Percentiles rank a stretch among this genome's conserved stretches.
These are phyloP conservation scores for Tephrocybe rancida DNA, from an alignment of 768 basidiomycete species.

Conservation along the genomic window DNA sequence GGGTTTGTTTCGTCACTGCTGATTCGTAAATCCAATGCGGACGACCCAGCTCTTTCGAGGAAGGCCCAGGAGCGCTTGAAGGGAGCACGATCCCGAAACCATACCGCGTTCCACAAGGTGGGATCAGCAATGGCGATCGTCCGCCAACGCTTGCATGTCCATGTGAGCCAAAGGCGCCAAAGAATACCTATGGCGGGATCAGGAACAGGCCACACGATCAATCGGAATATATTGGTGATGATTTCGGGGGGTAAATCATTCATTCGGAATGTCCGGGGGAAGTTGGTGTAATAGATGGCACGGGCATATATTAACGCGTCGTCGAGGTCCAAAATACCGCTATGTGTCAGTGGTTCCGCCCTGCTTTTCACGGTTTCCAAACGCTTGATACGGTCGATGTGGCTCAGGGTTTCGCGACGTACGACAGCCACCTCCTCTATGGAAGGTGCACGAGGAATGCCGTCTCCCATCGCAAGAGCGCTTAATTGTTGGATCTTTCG, in stretches of 20 bases:
- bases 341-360: not conserved
- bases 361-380: conserved; percentile 12
- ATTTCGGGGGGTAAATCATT: conserved; percentile 70
- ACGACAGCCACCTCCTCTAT: conserved; percentile 14
- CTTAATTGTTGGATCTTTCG: conserved; percentile 5
- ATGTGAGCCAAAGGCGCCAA: conserved; percentile 53
- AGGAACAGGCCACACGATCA: conserved; percentile 54
- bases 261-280: conserved; percentile 51
- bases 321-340: conserved; percentile 18
- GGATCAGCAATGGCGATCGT: conserved; percentile 46
- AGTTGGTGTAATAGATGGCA: conserved; percentile 29
- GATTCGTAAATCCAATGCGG: conserved; percentile 65
- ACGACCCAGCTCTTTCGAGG: conserved; percentile 56
- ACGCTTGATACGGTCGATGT: conserved; percentile 13
- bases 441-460: conserved; percentile 21
- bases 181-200: conserved; percentile 34
- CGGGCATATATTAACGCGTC: conserved; percentile 34
- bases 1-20: conserved; percentile 38
- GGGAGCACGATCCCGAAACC: conserved; percentile 55
- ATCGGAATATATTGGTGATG: conserved; percentile 63
- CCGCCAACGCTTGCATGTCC: conserved; percentile 63
- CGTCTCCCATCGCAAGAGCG: conserved; percentile 10
- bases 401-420: conserved; percentile 17
- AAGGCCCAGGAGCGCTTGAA: conserved; percentile 56
- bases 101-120: conserved; percentile 66